These are phyloP conservation scores for Yamadazyma dushanensis DNA, from an alignment of 1,139 yeast genomes.

Conservation along the genomic window DNA sequence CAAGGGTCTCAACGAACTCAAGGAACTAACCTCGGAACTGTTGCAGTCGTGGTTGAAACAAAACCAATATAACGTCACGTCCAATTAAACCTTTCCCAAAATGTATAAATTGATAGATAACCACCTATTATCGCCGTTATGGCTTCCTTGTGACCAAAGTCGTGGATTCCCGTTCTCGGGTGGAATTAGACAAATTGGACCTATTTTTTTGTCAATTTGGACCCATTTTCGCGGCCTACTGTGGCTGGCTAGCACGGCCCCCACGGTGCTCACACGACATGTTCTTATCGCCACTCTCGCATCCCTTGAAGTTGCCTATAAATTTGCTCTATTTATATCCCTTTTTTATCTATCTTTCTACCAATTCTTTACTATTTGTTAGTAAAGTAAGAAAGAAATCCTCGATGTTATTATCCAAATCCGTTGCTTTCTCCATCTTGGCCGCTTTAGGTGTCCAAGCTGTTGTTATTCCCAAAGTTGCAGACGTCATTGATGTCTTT, in stretches of 20 bases:
- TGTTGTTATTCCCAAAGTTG: conserved; percentile 60
- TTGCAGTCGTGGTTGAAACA: conserved; percentile 21
- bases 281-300: conserved; percentile 13
- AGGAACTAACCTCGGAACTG: conserved; percentile 10
- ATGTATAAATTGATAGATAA: too few species aligned
- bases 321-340: conserved; percentile 3
- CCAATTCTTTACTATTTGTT: conserved; percentile 1
- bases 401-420: conserved; percentile 45
- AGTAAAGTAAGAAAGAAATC: neutral
- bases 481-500: conserved; percentile 44
- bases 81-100: too few species aligned
- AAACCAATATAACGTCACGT: neutral
- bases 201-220: too few species aligned
- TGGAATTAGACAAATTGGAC: too few species aligned
- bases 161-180: too few species aligned
- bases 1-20: conserved; percentile 23
- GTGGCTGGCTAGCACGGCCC: conserved; percentile 2
- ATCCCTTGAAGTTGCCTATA: conserved; percentile 4
- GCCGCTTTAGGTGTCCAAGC: conserved; percentile 64
- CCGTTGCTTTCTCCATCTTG: conserved; percentile 53
- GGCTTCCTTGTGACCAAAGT: too few species aligned
- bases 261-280: neutral
- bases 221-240: too few species aligned
- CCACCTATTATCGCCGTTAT: too few species aligned
- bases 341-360: conserved; percentile 7